Percentiles rank a stretch among this genome's conserved stretches.
Conservation (phyloP, 306 rosid genomes). For the Acacia acuminata region DNA sequence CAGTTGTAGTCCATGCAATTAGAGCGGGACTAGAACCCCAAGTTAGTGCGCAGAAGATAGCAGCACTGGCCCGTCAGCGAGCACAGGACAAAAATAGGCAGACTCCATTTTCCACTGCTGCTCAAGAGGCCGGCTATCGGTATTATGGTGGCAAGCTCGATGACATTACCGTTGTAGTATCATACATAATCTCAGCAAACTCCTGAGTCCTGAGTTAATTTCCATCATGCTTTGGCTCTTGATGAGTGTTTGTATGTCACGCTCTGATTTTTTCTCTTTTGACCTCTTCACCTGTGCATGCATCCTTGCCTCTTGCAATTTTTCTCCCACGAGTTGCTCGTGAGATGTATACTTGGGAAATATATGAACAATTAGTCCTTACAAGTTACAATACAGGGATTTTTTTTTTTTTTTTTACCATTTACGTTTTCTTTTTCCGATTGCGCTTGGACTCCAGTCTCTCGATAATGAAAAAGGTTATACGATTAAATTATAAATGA, state of each 20-base stretch:
- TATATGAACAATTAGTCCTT: neutral
- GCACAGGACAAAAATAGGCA: slow-evolving; percentile 86
- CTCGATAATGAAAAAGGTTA: neutral
- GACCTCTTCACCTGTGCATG: neutral
- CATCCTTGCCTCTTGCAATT: too few species aligned
- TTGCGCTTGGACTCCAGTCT: neutral
- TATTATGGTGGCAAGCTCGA: slow-evolving; percentile 97
- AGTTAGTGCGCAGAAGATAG: slow-evolving; percentile 96
- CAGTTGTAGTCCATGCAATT: slow-evolving; percentile 83
- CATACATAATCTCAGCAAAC: slow-evolving; percentile 52
- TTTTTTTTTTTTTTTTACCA: neutral
- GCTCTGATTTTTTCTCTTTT: neutral
- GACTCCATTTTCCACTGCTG: slow-evolving; percentile 96
- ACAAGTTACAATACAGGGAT: neutral
- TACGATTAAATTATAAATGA: too few species aligned
- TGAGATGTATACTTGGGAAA: neutral
- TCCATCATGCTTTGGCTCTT: neutral
- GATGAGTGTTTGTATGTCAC: neutral
- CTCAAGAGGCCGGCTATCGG: slow-evolving; percentile 94
- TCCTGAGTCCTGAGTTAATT: neutral
- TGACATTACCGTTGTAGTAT: slow-evolving; percentile 90
- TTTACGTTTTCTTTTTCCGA: too few species aligned
- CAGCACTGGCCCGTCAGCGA: slow-evolving; percentile 94
- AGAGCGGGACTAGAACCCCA: slow-evolving; percentile 84
- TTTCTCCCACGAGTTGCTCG: neutral